Conservation (phyloP, 139 green algal genomes). For the Nannochloris sp. region DNA sequence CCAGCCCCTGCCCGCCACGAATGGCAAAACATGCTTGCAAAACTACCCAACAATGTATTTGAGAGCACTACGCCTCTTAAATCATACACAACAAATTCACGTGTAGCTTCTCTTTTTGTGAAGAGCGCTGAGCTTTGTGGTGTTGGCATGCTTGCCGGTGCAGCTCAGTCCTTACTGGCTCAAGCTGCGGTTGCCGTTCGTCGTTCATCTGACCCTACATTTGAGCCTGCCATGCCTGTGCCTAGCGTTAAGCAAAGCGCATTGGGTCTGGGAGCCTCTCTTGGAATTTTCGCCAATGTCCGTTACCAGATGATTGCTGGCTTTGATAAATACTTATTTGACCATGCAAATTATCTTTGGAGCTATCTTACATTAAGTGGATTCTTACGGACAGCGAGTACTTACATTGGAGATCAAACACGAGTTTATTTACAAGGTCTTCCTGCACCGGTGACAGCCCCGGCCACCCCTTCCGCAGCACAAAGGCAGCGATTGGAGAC, state of each 20-base stretch:
- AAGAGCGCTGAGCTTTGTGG: slow-evolving; percentile 83
- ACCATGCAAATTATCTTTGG: slow-evolving; percentile 66
- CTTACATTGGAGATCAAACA: slow-evolving; percentile 27
- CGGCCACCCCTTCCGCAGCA: background rate
- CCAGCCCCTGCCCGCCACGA: slow-evolving; percentile 26
- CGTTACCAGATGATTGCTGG: slow-evolving; percentile 89
- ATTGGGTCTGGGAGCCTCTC: slow-evolving; percentile 69
- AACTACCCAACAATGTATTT: slow-evolving; percentile 77
- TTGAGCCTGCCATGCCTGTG: slow-evolving; percentile 63
- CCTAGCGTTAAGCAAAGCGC: slow-evolving; percentile 48
- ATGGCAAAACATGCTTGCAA: slow-evolving; percentile 74
- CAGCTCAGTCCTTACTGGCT: slow-evolving; percentile 23
- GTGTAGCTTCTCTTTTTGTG: slow-evolving; percentile 61
- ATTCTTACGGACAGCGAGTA: slow-evolving; percentile 25
- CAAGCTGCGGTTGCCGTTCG: slow-evolving; percentile 35
- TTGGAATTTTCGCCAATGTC: slow-evolving; percentile 77
- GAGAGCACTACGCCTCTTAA: slow-evolving; percentile 72
- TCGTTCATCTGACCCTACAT: slow-evolving; percentile 47
- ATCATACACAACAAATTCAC: slow-evolving; percentile 55
- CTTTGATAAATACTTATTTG: slow-evolving; percentile 83
- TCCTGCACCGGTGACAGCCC: background rate
- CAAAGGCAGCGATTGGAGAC: background rate
- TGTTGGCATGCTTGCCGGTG: slow-evolving; percentile 66
- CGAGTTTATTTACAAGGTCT: slow-evolving; percentile 28
- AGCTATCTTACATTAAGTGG: slow-evolving; percentile 49